Evolutionary conservation across 2,329 filamentous ascomycete species (phyloP).

Genomic region (Diaporthe capsici): DNA sequence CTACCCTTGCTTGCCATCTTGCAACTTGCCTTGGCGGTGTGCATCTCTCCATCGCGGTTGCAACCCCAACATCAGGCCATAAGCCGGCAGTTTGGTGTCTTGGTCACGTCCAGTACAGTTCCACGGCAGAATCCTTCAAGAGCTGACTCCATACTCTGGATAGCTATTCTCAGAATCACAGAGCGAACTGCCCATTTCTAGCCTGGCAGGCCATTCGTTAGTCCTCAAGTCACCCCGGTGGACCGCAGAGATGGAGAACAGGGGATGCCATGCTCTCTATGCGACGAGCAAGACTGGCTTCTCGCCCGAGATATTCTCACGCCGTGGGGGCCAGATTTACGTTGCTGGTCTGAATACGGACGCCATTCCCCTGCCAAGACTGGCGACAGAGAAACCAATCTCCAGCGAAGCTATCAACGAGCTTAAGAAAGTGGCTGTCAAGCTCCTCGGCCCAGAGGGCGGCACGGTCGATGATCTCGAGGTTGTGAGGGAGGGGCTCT

Average conservation of each 20-base stretch:
- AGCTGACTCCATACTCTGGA: conserved; percentile 2
- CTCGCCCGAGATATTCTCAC: conserved; percentile 79
- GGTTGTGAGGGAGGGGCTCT: conserved; percentile 75
- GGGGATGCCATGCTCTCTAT: conserved; percentile 77
- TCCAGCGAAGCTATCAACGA: conserved; percentile 61
- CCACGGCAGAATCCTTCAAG: background rate
- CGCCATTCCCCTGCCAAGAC: conserved; percentile 69
- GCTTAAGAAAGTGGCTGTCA: conserved; percentile 63
- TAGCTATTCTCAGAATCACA: conserved; percentile 71
- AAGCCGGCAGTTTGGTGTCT: background rate
- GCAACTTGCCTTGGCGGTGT: background rate
- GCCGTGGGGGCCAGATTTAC: conserved; percentile 78
- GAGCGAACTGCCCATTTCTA: conserved; percentile 68
- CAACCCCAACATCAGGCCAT: background rate
- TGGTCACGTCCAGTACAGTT: background rate
- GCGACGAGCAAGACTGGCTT: conserved; percentile 71
- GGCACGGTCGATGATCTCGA: conserved; percentile 67
- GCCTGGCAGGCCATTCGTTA: conserved; percentile 80
- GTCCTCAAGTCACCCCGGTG: conserved; percentile 73
- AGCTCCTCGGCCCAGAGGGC: conserved; percentile 58
- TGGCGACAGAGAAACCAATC: conserved; percentile 65
- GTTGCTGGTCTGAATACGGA: conserved; percentile 79
- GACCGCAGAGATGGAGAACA: conserved; percentile 58
- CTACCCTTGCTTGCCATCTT: background rate
- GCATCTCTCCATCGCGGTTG: background rate